Conservation (phyloP, 225 moss, liverwort and hornwort species). For the Straminergon stramineum region DNA sequence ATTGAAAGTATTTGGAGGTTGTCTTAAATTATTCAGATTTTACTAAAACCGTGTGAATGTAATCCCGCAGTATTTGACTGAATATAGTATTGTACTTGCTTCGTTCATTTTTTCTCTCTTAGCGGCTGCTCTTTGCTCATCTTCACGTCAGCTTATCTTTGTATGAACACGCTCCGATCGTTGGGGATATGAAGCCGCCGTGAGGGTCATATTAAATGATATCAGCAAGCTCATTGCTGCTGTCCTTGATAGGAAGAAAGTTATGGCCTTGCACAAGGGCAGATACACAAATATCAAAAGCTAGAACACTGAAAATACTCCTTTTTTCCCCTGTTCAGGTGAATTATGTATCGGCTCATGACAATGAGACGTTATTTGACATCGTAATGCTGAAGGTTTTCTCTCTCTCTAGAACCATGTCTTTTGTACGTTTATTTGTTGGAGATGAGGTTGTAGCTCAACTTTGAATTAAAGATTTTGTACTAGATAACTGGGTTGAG, state of each 20-base stretch:
- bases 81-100: not conserved
- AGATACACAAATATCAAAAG: not conserved
- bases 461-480: conserved; percentile 6
- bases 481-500: not conserved
- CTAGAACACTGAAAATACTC: not conserved
- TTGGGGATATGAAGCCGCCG: not conserved
- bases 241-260: not conserved
- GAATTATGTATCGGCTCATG: conserved; percentile 99
- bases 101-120: not conserved
- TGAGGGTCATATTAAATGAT: not conserved
- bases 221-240: not conserved
- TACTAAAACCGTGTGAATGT: not conserved
- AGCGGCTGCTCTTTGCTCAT: not conserved
- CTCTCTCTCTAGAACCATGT: not conserved
- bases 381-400: conserved; percentile 75
- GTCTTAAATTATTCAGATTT: not conserved
- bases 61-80: not conserved
- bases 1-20: not conserved
- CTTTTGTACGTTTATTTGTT: not conserved
- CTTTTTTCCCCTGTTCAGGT: conserved; percentile 32
- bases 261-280: not conserved
- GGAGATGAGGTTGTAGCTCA: not conserved
- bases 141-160: not conserved
- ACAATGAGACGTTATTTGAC: conserved; percentile 93
- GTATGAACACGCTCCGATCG: not conserved